phyloP scores from a whole-genome alignment of 2,329 filamentous ascomycete species.

The Onygena corvina region DNA sequence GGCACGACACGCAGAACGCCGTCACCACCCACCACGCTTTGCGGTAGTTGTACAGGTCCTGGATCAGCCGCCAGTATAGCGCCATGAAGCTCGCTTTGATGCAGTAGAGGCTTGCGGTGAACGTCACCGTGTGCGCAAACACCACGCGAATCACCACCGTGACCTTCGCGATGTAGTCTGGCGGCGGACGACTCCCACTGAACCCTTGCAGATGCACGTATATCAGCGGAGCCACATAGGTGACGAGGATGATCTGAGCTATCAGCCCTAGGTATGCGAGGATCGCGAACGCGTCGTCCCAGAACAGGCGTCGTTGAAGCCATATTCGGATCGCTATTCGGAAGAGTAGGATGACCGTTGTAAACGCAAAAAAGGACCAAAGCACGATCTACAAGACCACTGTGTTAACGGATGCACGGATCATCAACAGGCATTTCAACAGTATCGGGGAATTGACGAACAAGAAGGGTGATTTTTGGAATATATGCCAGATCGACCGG shows the following conservation, averaged over 20 bases:
- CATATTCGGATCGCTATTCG: slow-evolving; percentile 11
- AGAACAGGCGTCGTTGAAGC: slow-evolving; percentile 12
- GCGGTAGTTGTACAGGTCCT: slow-evolving; percentile 9
- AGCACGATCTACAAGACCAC: slow-evolving; percentile 7
- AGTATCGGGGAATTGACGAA: not conserved
- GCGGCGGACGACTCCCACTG: not conserved
- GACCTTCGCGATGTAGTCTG: slow-evolving; percentile 9
- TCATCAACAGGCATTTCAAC: not conserved
- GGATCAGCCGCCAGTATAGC: slow-evolving; percentile 12
- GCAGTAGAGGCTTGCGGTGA: slow-evolving; percentile 9
- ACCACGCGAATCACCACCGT: slow-evolving; percentile 9
- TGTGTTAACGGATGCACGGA: not conserved
- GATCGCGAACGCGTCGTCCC: slow-evolving; percentile 11
- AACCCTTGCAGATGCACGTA: slow-evolving; percentile 11
- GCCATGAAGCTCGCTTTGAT: slow-evolving; percentile 13
- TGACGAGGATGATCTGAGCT: slow-evolving; percentile 7
- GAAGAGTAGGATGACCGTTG: slow-evolving; percentile 10
- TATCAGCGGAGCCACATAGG: slow-evolving; percentile 9
- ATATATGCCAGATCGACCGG: not conserved
- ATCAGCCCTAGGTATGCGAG: slow-evolving; percentile 8
- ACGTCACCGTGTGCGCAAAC: slow-evolving; percentile 8
- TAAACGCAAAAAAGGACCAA: slow-evolving; percentile 12
- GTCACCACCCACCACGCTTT: slow-evolving; percentile 11
- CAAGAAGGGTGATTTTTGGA: not conserved
- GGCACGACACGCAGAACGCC: not conserved